Evolutionary conservation across 2,329 filamentous ascomycete genomes (phyloP), one percentile per base, ranked within the genome.

Genomic region (Stagonosporopsis rhizophila): DNA sequence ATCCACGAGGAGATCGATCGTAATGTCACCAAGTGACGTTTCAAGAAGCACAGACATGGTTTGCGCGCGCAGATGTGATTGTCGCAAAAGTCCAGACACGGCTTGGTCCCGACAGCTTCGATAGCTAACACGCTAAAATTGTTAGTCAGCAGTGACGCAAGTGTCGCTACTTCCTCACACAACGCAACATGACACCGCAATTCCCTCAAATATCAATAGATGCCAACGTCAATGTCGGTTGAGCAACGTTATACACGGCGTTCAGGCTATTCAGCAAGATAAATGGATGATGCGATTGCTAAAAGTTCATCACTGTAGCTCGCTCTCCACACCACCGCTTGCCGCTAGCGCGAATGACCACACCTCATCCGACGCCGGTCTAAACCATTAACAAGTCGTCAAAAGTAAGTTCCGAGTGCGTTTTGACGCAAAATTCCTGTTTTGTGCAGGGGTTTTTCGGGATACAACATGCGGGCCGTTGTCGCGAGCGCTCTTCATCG

Each of bases 1-100:
- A 66, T 96, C 91, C 47, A 95, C 87, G 59, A 96, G 82, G 22
- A 99, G 84, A 75, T 99, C 94, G 69, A 98, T 92, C 63, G 96
- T 94, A 71, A 99, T 90, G 77, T 99, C 95, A 71, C 94, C 94
- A 1, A 89, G 86, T 56, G 90, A 96, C 30, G 95, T 97, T 79
- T 99, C 94, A 46, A 99, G 83, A 27, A 98, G 84, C 52, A 96
- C 94, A 61, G 92, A 96, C 94, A 98, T 98, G 62, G 46, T 62
- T 54, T 47, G 51, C 45, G 52, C 34, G 44, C 56, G 46, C 40
- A 44, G 39, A 34, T 30, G 28, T 30, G 40, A 56, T 65, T 40
- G 59, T 61, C 58, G 49, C 32, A 50, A 42, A 55, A 34, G 39
- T 30, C 9, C 28, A 30, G 28, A 30, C 28, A 11, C 12, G 28